phyloP scores from a whole-genome alignment of 768 basidiomycete species.

The Lactarius vividus region DNA sequence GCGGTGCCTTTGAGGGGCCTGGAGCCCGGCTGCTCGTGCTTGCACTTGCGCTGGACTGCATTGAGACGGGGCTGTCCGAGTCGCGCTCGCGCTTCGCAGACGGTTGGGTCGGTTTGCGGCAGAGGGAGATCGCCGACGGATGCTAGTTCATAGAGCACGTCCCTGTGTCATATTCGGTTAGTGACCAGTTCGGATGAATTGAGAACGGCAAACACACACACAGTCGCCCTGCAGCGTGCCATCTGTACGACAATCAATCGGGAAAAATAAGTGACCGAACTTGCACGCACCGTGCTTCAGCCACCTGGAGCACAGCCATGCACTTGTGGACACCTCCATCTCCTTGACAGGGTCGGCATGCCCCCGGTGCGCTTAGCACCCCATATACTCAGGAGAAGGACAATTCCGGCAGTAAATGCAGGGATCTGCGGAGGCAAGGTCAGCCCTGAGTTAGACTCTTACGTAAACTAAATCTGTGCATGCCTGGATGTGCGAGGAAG shows the following conservation, averaged over 20 bases:
- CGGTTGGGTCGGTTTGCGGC: conserved; percentile 50
- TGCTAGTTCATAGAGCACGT: conserved; percentile 69
- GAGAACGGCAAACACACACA: conserved; percentile 39
- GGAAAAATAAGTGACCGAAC: neutral
- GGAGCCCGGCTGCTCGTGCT: neutral
- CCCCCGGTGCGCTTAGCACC: conserved; percentile 35
- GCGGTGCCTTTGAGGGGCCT: neutral
- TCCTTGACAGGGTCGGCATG: conserved; percentile 21
- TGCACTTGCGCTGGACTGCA: conserved; percentile 8
- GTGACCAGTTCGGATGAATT: neutral
- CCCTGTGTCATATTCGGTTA: conserved; percentile 42
- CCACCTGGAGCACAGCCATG: conserved; percentile 24
- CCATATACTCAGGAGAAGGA: conserved; percentile 46
- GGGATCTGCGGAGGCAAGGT: conserved; percentile 28
- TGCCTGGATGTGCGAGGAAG: conserved; percentile 24
- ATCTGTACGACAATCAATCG: conserved; percentile 34
- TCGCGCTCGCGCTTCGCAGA: conserved; percentile 63
- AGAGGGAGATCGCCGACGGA: conserved; percentile 69
- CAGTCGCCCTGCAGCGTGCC: conserved; percentile 48
- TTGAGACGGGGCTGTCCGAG: conserved; percentile 45
- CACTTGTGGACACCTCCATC: conserved; percentile 29
- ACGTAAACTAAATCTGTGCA: neutral
- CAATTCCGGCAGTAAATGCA: conserved; percentile 41
- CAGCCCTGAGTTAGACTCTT: conserved; percentile 3
- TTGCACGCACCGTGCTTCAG: conserved; percentile 18